phyloP scores from a whole-genome alignment of 371 early-diverging fungal genomes.

The Mucor circinelloides region DNA sequence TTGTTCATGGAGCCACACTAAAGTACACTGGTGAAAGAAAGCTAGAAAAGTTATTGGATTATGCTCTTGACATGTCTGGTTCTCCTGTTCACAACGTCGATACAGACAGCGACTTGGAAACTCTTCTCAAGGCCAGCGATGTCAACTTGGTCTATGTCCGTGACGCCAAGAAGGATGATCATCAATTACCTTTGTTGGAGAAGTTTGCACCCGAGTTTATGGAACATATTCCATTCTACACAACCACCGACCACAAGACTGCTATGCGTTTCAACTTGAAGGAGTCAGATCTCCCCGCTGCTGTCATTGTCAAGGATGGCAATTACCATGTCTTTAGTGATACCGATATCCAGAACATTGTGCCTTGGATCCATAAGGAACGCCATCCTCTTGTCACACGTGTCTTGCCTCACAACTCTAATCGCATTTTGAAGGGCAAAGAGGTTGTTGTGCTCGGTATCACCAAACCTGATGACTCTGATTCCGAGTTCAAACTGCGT shows the following conservation, averaged over 20 bases:
- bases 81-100: constrained; percentile 17
- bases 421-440: constrained; percentile 13
- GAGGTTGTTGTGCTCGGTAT: constrained; percentile 21
- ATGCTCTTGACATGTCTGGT: constrained; percentile 37
- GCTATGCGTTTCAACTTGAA: constrained; percentile 7
- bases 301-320: constrained; percentile 28
- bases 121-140: constrained; percentile 12
- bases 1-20: constrained; percentile 44
- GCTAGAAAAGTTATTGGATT: constrained; percentile 46
- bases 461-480: constrained; percentile 3
- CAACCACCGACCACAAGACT: constrained; percentile 19
- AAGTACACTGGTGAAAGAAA: constrained; percentile 57
- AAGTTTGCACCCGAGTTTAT: constrained; percentile 23
- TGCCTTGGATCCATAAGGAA: constrained; percentile 19
- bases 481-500: constrained; percentile 13
- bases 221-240: constrained; percentile 27
- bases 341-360: background rate
- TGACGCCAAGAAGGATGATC: background rate
- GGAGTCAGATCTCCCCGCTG: constrained; percentile 6
- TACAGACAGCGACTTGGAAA: constrained; percentile 2
- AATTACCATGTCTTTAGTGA: constrained; percentile 8
- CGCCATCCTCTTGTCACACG: constrained; percentile 21
- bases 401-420: constrained; percentile 16
- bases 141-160: constrained; percentile 27
- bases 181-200: constrained; percentile 3